These are phyloP conservation scores for Jamesozyma jinghongensis DNA, from an alignment of 805 yeast genomes.

Conservation along the genomic window DNA sequence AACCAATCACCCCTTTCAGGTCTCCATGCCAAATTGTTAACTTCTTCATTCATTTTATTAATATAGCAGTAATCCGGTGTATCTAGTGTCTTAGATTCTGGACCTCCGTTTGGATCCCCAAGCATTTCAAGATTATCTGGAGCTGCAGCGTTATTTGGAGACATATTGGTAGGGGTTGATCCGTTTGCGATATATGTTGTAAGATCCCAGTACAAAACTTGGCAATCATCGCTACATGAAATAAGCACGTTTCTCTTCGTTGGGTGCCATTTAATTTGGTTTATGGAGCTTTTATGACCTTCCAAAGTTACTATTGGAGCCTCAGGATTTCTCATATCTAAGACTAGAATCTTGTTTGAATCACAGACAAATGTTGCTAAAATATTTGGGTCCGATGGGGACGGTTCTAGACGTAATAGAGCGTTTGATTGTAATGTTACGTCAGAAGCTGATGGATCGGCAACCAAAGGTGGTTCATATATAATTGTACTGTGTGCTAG, in stretches of 20 bases:
- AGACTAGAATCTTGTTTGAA: slow-evolving; percentile 52
- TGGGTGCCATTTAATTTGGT: slow-evolving; percentile 82
- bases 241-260: slow-evolving; percentile 44
- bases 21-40: slow-evolving; percentile 71
- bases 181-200: slow-evolving; percentile 20
- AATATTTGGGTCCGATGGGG: slow-evolving; percentile 70
- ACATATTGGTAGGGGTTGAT: neutral
- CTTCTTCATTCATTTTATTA: slow-evolving; percentile 51
- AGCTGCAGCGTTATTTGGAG: neutral
- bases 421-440: slow-evolving; percentile 38
- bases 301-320: slow-evolving; percentile 61
- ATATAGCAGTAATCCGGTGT: slow-evolving; percentile 39
- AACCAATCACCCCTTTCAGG: slow-evolving; percentile 62
- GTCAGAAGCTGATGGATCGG: neutral
- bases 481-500: slow-evolving; percentile 91
- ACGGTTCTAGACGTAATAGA: slow-evolving; percentile 64
- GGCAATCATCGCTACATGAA: slow-evolving; percentile 67
- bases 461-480: slow-evolving; percentile 55
- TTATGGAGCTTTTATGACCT: slow-evolving; percentile 60
- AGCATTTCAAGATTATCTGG: neutral
- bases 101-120: neutral
- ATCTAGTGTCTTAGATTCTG: slow-evolving; percentile 7
- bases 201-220: slow-evolving; percentile 62
- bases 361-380: slow-evolving; percentile 75
- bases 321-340: slow-evolving; percentile 87